Conservation (phyloP, 2,329 filamentous ascomycete genomes). For the Xylariaceae sp. region DNA sequence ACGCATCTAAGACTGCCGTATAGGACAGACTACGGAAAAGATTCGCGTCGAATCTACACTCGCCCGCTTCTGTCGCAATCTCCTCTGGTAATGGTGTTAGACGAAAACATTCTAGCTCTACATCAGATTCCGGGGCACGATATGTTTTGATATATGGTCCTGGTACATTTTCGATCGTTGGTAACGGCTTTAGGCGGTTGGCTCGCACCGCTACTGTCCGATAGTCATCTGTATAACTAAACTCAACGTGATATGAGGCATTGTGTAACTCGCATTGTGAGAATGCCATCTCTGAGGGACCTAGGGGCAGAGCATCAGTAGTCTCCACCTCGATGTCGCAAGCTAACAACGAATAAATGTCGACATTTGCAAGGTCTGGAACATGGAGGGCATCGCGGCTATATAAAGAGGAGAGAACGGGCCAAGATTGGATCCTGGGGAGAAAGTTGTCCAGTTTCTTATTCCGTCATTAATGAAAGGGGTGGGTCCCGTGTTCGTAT, state of each 20-base stretch:
- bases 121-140: no score
- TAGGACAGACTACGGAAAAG: no score
- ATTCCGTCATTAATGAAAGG: neutral
- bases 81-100: no score
- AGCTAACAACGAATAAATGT: no score
- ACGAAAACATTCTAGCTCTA: no score
- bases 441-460: neutral
- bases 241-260: neutral
- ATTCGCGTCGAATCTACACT: no score
- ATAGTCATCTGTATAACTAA: neutral
- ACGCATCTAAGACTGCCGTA: no score
- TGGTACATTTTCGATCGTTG: neutral
- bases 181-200: neutral
- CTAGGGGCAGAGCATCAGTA: no score
- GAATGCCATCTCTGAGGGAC: neutral
- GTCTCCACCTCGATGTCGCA: no score
- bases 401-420: neutral
- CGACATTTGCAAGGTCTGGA: neutral
- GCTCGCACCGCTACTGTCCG: neutral
- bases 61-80: no score
- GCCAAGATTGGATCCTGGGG: neutral
- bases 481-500: no score
- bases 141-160: no score
- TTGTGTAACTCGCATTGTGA: constrained; percentile 3
- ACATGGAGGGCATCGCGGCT: neutral